Percentiles rank a stretch among this genome's conserved stretches.
Conservation (phyloP, 2,329 filamentous ascomycete genomes). For the Colletotrichum tanaceti region DNA sequence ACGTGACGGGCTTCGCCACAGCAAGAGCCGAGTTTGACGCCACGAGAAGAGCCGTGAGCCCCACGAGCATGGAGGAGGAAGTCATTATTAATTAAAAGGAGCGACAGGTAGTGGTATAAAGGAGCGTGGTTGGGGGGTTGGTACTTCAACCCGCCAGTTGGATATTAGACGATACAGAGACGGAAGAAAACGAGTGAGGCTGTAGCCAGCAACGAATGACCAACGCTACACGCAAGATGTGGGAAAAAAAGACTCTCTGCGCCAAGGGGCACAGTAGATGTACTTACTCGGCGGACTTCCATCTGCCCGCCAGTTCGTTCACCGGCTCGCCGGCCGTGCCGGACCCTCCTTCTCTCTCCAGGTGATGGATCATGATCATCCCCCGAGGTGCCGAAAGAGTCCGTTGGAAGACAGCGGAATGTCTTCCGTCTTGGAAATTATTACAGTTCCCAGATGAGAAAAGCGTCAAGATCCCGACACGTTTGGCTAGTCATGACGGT, state of each 20-base stretch:
- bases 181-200: not conserved
- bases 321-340: not conserved
- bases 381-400: not conserved
- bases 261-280: not conserved
- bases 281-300: slow-evolving; percentile 2
- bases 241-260: not conserved
- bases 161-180: slow-evolving; percentile 4
- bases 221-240: not conserved
- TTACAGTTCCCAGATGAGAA: not conserved
- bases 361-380: slow-evolving; percentile 10
- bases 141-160: slow-evolving; percentile 12
- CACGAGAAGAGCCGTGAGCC: slow-evolving; percentile 9
- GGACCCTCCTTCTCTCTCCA: not conserved
- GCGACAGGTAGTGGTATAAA: not conserved
- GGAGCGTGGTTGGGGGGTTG: slow-evolving; percentile 2
- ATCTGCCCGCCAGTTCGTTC: not conserved
- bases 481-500: slow-evolving; percentile 13
- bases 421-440: not conserved
- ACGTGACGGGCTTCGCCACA: slow-evolving; percentile 7
- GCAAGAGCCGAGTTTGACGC: slow-evolving; percentile 1
- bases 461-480: not conserved
- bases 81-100: not conserved
- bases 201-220: not conserved
- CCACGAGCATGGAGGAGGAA: not conserved
- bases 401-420: slow-evolving; percentile 5